Evolutionary conservation across 352 stramenopile species (phyloP).

Genomic region (Globisporangium mamillatum): DNA sequence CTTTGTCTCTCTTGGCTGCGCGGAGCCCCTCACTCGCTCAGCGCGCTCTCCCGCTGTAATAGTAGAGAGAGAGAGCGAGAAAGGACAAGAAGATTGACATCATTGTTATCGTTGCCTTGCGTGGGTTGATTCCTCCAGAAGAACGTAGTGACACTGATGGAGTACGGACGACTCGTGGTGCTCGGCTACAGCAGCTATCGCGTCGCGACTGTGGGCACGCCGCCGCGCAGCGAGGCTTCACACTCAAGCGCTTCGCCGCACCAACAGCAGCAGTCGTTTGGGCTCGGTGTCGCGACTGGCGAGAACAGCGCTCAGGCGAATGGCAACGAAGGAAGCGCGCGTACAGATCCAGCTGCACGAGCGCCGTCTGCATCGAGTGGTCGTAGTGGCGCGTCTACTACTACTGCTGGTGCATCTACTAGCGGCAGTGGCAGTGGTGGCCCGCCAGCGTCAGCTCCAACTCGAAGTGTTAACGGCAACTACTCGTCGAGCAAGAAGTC

Average conservation of each 20-base stretch:
- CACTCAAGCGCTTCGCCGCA: not conserved
- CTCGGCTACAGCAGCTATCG: conserved; percentile 85
- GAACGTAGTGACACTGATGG: conserved; percentile 30
- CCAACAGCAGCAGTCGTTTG: conserved; percentile 27
- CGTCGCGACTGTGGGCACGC: conserved; percentile 37
- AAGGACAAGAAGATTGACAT: not conserved
- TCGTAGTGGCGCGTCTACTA: not conserved
- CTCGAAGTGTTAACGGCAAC: not conserved
- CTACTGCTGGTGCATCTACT: not conserved
- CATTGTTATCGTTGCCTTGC: not conserved
- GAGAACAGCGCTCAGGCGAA: conserved; percentile 5
- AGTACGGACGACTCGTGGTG: conserved; percentile 83
- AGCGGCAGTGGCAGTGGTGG: not conserved
- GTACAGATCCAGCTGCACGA: not conserved
- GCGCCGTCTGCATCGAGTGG: not conserved
- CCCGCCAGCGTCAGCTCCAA: not conserved
- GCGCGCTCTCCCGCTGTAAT: too few relatives aligned
- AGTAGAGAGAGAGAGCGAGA: not conserved
- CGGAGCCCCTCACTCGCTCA: not conserved
- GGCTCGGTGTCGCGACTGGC: conserved; percentile 21
- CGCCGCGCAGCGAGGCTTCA: conserved; percentile 19
- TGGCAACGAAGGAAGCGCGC: not conserved
- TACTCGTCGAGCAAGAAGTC: conserved; percentile 33
- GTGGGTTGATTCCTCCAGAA: not conserved
- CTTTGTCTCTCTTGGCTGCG: not conserved